Conservation (phyloP, 1,284 basidiomycete species). For the Pseudozyma pruni region DNA sequence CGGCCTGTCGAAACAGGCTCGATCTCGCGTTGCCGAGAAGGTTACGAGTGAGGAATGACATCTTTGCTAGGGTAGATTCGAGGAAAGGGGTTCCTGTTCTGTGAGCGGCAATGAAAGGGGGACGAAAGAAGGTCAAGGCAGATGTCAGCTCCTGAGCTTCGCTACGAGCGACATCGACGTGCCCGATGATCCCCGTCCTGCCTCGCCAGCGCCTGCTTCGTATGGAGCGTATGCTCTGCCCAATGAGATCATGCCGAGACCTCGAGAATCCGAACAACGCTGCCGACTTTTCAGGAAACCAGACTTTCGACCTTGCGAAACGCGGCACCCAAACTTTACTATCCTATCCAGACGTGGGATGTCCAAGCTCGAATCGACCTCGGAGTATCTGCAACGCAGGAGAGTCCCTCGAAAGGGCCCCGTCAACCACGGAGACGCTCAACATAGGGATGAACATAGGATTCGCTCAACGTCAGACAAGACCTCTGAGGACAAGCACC, state of each 20-base stretch:
- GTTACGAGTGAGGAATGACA: constrained; percentile 44
- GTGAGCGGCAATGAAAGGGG: neutral
- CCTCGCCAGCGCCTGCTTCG: neutral
- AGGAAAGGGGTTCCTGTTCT: neutral
- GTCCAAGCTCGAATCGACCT: constrained; percentile 54
- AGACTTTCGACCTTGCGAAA: constrained; percentile 53
- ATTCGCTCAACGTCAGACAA: constrained; percentile 39
- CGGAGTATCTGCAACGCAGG: constrained; percentile 43
- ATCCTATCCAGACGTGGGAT: constrained; percentile 37
- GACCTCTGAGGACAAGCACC: constrained; percentile 40
- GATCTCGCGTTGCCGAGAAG: constrained; percentile 33
- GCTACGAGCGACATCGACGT: neutral
- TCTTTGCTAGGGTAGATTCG: constrained; percentile 1
- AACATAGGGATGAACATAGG: constrained; percentile 51
- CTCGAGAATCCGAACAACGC: constrained; percentile 1
- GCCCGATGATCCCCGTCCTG: neutral
- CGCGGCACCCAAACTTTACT: constrained; percentile 52
- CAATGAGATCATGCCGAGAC: neutral
- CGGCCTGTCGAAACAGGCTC: constrained; percentile 19
- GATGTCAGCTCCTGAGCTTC: constrained; percentile 3
- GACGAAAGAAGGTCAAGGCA: neutral
- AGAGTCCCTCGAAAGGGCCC: constrained; percentile 31
- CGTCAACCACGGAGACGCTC: constrained; percentile 46
- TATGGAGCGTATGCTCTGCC: neutral
- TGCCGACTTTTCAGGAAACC: constrained; percentile 52